A percentile compares a stretch with the other conserved stretches of the same genome.
These are phyloP conservation scores for Suaeda aralocaspica DNA, from an alignment of 148 eudicot species.

Conservation along the genomic window DNA sequence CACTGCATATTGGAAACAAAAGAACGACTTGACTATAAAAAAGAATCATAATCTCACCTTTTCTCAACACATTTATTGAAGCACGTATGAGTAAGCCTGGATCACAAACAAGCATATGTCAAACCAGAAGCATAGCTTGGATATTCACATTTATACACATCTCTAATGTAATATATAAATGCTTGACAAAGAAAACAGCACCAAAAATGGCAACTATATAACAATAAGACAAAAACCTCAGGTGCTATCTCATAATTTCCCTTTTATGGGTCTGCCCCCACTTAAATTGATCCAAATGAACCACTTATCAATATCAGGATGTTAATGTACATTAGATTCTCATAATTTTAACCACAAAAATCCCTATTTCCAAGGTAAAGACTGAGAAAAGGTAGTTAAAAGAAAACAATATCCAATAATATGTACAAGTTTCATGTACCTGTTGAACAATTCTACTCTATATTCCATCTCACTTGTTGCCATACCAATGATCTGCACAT, in stretches of 20 bases:
- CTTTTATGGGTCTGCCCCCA: too few relatives aligned
- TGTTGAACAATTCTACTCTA: slow-evolving; percentile 73
- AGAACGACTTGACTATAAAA: neutral
- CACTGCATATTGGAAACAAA: neutral
- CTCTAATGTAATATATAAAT: neutral
- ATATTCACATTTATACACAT: neutral
- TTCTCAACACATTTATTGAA: slow-evolving; percentile 69
- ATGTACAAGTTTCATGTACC: slow-evolving; percentile 55
- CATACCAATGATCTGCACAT: slow-evolving; percentile 56
- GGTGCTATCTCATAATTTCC: neutral
- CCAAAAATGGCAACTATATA: neutral
- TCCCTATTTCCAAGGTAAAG: neutral
- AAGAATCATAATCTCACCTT: slow-evolving; percentile 37
- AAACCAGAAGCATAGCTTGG: slow-evolving; percentile 5
- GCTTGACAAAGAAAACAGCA: neutral
- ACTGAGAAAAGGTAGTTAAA: neutral
- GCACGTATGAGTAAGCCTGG: slow-evolving; percentile 74
- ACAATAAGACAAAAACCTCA: neutral
- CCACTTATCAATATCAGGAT: neutral
- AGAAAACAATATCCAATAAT: neutral
- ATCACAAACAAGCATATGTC: slow-evolving; percentile 21
- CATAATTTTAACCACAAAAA: neutral
- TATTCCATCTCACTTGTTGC: slow-evolving; percentile 78
- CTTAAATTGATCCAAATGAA: neutral
- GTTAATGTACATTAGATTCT: neutral